Percentiles rank a stretch among this genome's conserved stretches.
These are phyloP conservation scores for Phytopythium aichiense DNA, from an alignment of 352 stramenopile species.

Conservation along the genomic window DNA sequence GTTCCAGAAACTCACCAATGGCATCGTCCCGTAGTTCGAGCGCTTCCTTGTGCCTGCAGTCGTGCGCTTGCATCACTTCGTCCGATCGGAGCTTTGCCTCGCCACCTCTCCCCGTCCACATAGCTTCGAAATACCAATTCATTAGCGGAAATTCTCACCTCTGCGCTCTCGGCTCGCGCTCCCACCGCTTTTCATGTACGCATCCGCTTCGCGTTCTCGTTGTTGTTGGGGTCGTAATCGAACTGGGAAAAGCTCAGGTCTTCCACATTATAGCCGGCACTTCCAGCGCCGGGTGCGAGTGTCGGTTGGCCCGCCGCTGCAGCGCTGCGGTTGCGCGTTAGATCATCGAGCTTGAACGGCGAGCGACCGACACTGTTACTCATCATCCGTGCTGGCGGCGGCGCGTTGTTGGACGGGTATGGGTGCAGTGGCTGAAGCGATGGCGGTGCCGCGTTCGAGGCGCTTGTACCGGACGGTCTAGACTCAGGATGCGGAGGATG, in stretches of 20 bases:
- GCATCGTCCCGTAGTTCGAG: conserved; percentile 57
- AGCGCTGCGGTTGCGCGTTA: background rate
- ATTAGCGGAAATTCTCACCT: background rate
- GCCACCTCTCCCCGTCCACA: background rate
- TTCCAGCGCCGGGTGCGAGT: background rate
- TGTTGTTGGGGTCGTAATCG: conserved; percentile 58
- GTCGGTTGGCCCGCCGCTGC: background rate
- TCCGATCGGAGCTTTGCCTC: background rate
- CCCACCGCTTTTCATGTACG: conserved; percentile 12
- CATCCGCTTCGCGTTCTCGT: conserved; percentile 36
- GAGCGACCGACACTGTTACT: conserved; percentile 18
- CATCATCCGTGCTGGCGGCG: conserved; percentile 43
- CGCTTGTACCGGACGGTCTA: background rate
- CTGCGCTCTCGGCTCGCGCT: background rate
- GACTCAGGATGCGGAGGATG: background rate
- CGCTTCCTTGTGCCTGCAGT: background rate
- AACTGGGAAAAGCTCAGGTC: conserved; percentile 84
- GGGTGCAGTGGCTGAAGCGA: conserved; percentile 11
- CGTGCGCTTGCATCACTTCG: background rate
- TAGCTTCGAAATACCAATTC: background rate
- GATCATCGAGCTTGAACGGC: conserved; percentile 5
- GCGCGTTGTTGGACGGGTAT: conserved; percentile 26
- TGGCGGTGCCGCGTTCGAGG: conserved; percentile 2
- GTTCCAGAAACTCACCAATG: conserved; percentile 92
- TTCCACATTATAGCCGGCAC: conserved; percentile 62